Base-by-base conservation (phyloP, 371 early-diverging fungal genomes). In the Globomyces sp. region DNA sequence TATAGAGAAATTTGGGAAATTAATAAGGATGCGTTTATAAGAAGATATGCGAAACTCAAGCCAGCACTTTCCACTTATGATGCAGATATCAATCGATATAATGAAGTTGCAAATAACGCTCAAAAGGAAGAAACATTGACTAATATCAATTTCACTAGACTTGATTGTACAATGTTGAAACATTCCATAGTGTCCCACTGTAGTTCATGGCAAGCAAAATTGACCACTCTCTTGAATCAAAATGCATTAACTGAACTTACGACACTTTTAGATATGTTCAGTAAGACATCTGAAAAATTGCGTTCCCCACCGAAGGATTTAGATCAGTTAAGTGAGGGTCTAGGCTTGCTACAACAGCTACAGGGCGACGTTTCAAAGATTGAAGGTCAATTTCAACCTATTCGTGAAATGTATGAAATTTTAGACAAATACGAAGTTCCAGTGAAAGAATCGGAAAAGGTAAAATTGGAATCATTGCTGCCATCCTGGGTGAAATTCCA, bases 1-100 rank as follows among this genome's bases (percentile, higher is more conserved):
- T 85, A 85, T 69, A 72, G 83, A 34, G 85, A 85, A 60, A 85
- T 85, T 43, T 85, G 84, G 83, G 86, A 85, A 67, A 80, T 85
- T 68, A 85, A 85, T 74, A 85, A 85, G 64, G 86, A 85, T 68
- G 86, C 86, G 3, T 85, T 85, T 67, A 85, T 85, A 49, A 68
- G 86, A 2, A 66, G 86, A 2, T 85, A 85, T 63, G 83, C 85
- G 2, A 85, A 85, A 65, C 73, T 81, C 46, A 85, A 85, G 67
- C 86, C 86, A 0, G 80, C 86, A 4, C 71, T 85, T n/a, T 79
- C 82, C 2, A 85, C 83, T 0, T 85, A 83, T 64, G 86, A 85
- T 58, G 82, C 82, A 10, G 86, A 85, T 64, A 85, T 85, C 68
- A 82, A 82, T 45, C 71, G 85, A 6, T 85, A 85, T 72, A 80